phyloP scores from a whole-genome alignment of 306 rosid genomes.

The Benincasa hispida region DNA sequence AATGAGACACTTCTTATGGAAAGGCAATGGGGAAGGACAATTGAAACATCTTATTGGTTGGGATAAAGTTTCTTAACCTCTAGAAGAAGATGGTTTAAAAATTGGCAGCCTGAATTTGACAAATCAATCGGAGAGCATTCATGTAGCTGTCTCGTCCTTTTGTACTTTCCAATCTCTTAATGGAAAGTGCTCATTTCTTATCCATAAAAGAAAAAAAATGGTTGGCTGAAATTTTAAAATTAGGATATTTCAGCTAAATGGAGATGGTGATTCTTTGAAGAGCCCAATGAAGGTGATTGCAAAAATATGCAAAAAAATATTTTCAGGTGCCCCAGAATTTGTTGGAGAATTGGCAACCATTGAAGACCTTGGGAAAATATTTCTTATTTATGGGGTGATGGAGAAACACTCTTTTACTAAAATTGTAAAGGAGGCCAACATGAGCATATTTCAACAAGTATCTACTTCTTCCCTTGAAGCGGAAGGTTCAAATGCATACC shows the following conservation, averaged over 20 bases:
- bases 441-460: too few species aligned
- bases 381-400: neutral
- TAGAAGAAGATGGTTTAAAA: neutral
- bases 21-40: neutral
- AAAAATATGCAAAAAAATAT: neutral
- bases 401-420: neutral
- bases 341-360: neutral
- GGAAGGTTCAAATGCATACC: too few species aligned
- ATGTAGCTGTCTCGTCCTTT: neutral
- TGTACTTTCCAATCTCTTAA: neutral
- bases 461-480: too few species aligned
- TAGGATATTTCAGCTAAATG: neutral
- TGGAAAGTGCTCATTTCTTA: neutral
- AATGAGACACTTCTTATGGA: neutral
- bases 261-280: neutral
- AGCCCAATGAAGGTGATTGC: neutral
- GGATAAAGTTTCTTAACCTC: neutral
- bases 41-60: neutral
- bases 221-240: neutral
- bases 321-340: neutral
- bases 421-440: neutral
- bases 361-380: neutral
- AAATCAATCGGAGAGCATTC: neutral
- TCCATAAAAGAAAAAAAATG: neutral
- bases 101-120: neutral